phyloP scores from a whole-genome alignment of 139 green algal species.

The Eudorina sp. region DNA sequence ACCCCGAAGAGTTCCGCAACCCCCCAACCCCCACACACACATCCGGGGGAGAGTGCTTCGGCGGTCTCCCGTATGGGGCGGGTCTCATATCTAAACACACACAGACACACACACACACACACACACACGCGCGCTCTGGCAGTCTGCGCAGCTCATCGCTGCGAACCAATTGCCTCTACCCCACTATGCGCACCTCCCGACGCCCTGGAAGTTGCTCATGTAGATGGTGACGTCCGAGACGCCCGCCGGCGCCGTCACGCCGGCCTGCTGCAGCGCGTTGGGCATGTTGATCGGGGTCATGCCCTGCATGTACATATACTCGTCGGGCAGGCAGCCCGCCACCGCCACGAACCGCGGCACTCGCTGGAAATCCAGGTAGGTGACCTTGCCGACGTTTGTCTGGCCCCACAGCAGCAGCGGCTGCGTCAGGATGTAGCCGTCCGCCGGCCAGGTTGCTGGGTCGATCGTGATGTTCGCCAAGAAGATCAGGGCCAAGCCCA shows the following conservation, averaged over 20 bases:
- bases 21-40: too few species aligned
- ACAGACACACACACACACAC: too few species aligned
- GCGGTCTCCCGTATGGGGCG: too few species aligned
- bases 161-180: neutral
- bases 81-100: too few species aligned
- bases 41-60: too few species aligned
- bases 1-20: too few species aligned
- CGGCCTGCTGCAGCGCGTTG: neutral
- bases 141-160: too few species aligned
- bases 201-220: neutral
- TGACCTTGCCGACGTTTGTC: neutral
- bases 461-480: conserved; percentile 37
- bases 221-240: neutral
- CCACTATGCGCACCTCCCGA: neutral
- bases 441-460: neutral
- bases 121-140: too few species aligned
- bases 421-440: neutral
- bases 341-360: neutral
- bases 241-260: neutral
- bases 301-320: conserved; percentile 30
- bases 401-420: conserved; percentile 23
- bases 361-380: conserved; percentile 30
- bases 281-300: conserved; percentile 26
- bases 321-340: neutral
- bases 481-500: neutral